Evolutionary conservation across 1,284 basidiomycete genomes (phyloP), one percentile per base, ranked within the genome.

Genomic region (Sanghuangporus baumii): DNA sequence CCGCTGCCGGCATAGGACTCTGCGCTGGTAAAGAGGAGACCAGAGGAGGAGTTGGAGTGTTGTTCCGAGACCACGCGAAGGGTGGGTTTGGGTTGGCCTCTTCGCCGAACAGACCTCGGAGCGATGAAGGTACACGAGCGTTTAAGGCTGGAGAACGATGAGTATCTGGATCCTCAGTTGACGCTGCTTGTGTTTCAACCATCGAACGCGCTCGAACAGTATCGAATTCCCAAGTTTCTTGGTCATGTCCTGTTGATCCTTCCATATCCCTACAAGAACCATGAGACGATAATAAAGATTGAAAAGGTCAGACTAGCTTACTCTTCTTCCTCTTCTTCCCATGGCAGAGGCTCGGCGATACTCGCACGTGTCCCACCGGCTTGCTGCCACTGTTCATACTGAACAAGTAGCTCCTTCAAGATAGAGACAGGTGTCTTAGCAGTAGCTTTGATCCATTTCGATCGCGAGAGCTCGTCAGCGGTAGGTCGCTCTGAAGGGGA

Each of bases 401-500:
- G 85, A 34, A 83, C 75, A 55, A 98, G 83, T 48, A 98, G 81
- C 65, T 98, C 96, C 69, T 88, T 89, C n/a, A 99, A 77, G 8
- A 86, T 75, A 0, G 86, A 80, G 7, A 93, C 75, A 0, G 87
- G 83, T 3, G 83, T 78, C 76, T 92, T 96, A 38, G 84, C 76
- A 23, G 85, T 75, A 12, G 83, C 79, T 71, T 91, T 94, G 69
- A 98, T 95, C 95, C 96, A 99, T 70, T 93, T 96, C n/a, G 86
- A 84, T 74, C 92, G 96, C 6, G 80, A 73, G 2, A 99, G 81
- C 69, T 99, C 96, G 59, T 98, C 97, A 6, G 96, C 94, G 8
- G 88, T 81, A 20, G 92, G 79, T 48, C 97, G 88, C 88, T 91
- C 87, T 20, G 73, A 76, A 0, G 97, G 91, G 55, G 86, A 86